Evolutionary conservation across 768 basidiomycete species (phyloP), one percentile per base, ranked within the genome.

Genomic region (Panaeolus cyanescens): DNA sequence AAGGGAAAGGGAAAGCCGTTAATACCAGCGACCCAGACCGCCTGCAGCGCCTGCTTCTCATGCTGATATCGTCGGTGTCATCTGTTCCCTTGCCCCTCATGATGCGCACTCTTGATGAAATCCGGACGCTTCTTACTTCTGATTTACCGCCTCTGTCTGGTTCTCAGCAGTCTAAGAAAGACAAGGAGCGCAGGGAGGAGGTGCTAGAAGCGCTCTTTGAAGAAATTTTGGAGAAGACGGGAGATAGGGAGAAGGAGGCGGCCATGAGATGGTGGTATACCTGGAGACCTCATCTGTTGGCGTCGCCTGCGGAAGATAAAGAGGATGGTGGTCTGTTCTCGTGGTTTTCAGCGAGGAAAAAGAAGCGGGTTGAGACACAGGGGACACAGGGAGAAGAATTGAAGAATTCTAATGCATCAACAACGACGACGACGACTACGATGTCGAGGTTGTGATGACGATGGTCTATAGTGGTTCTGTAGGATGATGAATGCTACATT

Each of bases 241-340:
- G 87, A 13, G 90, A 92, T 69, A 77, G 77, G 40, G 89, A 90
- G 75, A 91, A 88, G 74, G 85, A 84, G 68, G 79, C 79, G 62
- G 85, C 75, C 39, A 81, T 93, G 73, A 76, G 73, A 45, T 93
- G 92, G 92, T 93, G 92, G 92, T 81, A 85, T 69, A 79, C 82
- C 59, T 74, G 83, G 64, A 68, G 71, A 57, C 56, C 62, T 20
- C 55, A 19, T 10, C 60, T 74, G 34, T 42, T 70, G 50, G 60
- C 61, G 50, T 64, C 62, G 42, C 32, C 56, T 30, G 60, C 37
- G 64, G 33, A 20, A 57, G 58, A 56, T 40, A 54, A 36, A 34
- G 61, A 54, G 34, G 42, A 36, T n/a, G 56, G 33, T 37, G 55
- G 32, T 32, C 32, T 54, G 36, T 34, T 58, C 4, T 62, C 63